Evolutionary conservation across 2,329 filamentous ascomycete species (phyloP).

Genomic region (Proliferodiscus dingleyae): DNA sequence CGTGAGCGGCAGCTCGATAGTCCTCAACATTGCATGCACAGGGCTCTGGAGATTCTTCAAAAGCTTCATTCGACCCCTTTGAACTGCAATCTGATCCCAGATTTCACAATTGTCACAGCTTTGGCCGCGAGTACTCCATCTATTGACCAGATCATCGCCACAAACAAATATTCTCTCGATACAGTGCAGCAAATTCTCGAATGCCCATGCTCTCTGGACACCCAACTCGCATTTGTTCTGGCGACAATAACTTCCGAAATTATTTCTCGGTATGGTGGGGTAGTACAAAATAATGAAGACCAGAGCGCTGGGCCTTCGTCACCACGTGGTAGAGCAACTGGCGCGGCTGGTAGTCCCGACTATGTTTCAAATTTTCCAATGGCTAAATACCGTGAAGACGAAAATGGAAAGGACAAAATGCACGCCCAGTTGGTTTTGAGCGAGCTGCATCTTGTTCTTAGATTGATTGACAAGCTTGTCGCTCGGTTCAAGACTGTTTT

Average conservation of each 20-base stretch:
- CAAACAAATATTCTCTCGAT: not conserved
- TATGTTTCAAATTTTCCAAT: not conserved
- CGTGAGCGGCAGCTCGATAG: not conserved
- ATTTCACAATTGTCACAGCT: not conserved
- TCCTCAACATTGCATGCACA: not conserved
- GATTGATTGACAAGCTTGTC: not conserved
- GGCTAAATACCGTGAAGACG: constrained; percentile 1
- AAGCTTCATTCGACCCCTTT: not conserved
- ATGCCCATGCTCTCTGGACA: constrained; percentile 5
- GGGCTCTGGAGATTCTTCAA: not conserved
- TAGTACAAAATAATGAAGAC: not conserved
- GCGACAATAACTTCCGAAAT: constrained; percentile 3
- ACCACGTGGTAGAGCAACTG: not conserved
- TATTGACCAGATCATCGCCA: not conserved
- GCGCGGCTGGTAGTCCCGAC: not conserved
- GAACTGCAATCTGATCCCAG: not conserved
- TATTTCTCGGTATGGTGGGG: constrained; percentile 2
- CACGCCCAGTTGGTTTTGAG: constrained; percentile 1
- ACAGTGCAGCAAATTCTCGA: not conserved
- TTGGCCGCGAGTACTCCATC: not conserved
- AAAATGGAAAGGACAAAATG: not conserved
- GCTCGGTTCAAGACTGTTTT: not conserved
- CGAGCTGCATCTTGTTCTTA: not conserved
- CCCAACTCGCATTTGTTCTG: constrained; percentile 1
- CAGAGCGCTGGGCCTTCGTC: not conserved